Base-by-base conservation (phyloP, 2,329 filamentous ascomycete genomes). In the Daldinia sp. region DNA sequence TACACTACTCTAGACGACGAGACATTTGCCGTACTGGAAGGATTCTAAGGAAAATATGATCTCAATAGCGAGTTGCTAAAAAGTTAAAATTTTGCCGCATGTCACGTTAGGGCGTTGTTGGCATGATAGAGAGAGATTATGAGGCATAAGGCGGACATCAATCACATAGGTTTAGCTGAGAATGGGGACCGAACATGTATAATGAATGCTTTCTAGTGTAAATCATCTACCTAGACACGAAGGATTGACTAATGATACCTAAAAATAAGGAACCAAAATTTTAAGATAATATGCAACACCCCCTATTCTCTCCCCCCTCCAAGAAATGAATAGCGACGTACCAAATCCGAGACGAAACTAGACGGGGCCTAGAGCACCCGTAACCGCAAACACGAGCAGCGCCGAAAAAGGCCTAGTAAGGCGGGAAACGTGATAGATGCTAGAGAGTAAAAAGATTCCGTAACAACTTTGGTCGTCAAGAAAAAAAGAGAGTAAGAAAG, bases 1-100 rank as follows among this genome's bases (percentile, higher is more conserved):
- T 99, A 93, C 82, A 93, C 93, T 30, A 99, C 97, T 9, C 87
- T 97, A 6, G 94, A 98, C 81, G 95, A 98, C 76, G 87, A 93
- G 80, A 98, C 95, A 0, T 98, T 93, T 91, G 93, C 93, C 48
- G 84, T 97, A 70, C 83, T 98, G 68, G 93, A 97, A 66, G 88
- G 67, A 12, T 74, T 76, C 37, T 74, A 66, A 48, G 6, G 6
- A 35, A n/a, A 42, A 3, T 5, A 15, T 54, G 33, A 18, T 35
- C 35, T 23, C 10, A 13, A 13, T 37, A 54, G 10, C 33, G 33
- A 13, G 30, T 35, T 37, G 15, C 26, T 54, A 35, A 35, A 35
- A 35, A 35, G 10, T 13, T 30, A 20, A 39, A 54, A n/a, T 26
- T 39, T 23, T 61, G 37, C 18, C 33, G 20, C 55, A 30, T 58